Base-by-base conservation (phyloP, 306 rosid genomes). In the Styphnolobium japonicum region DNA sequence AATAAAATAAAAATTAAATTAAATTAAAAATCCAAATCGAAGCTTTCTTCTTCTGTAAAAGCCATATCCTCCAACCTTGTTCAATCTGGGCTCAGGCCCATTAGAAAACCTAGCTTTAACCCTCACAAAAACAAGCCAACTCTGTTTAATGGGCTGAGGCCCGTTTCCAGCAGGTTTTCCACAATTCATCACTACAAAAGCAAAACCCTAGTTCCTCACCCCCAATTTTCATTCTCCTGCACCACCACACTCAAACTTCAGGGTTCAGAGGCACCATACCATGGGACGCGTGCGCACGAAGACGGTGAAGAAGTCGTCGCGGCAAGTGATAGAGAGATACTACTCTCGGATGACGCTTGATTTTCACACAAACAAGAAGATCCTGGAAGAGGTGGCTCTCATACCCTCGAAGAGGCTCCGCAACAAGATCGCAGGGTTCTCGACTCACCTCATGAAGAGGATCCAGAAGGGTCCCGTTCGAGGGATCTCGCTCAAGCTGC, bases 281-380 rank as follows among this genome's bases (percentile, higher is more conserved):
- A 92, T 92, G 93, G 94, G 93, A 2, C 88, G 93, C 6, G 93
- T 90, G 15, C 85, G 93, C 14, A 90, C 94, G 0, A 90, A 90
- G 58, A 88, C 93, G 0, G 93, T 92, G 85, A 92, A 92, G 83
- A 92, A 92, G 14, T 88, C 93, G 25, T 90, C 97, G 0, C 81
- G 90, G 0, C 90, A 91, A 22, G 93, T 89, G 0, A 89, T 87
- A 0, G 90, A 91, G 74, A 72, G 86, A 5, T 86, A 83, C 90
- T 91, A 87, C 76, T 89, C 89, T 9, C 71, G 82, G 11, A 91
- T 89, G 91, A 91, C 91, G 0, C 69, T 88, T 4, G 95, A 90
- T 10, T 90, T 88, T 75, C 91, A 90, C 79, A 85, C 86, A 0
- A 90, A 90, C 91, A 90, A 90, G 84, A 90, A 85, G 82, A 58